Conservation (phyloP, 305 asterid species). For the Fraxinus angustifolia region DNA sequence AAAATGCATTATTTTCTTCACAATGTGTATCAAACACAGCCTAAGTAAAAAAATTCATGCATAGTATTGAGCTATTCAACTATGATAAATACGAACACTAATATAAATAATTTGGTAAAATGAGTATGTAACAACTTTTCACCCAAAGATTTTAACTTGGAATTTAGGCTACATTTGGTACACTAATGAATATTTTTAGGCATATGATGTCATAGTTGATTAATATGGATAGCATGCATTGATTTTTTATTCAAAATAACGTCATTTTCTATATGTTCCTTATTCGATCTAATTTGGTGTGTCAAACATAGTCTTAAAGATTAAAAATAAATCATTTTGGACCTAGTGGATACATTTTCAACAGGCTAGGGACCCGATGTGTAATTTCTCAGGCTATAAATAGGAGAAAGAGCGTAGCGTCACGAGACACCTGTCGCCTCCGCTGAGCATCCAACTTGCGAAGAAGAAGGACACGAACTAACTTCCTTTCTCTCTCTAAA, state of each 20-base stretch:
- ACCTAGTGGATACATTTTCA: not conserved
- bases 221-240: not conserved
- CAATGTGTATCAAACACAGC: too few species aligned
- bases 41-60: not conserved
- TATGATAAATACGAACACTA: not conserved
- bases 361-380: not conserved
- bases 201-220: not conserved
- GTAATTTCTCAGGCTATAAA: not conserved
- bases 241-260: not conserved
- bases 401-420: not conserved
- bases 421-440: constrained; percentile 72
- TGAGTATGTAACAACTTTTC: not conserved
- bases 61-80: not conserved
- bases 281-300: not conserved
- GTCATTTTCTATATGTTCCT: not conserved
- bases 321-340: not conserved
- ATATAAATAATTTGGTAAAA: not conserved
- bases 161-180: not conserved
- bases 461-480: constrained; percentile 58
- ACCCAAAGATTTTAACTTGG: not conserved
- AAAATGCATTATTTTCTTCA: too few species aligned
- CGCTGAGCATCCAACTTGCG: constrained; percentile 46
- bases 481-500: not conserved
- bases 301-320: not conserved
- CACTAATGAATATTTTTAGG: not conserved